phyloP scores from a whole-genome alignment of 495 filamentous ascomycete genomes.

The Neurospora hispaniola region DNA sequence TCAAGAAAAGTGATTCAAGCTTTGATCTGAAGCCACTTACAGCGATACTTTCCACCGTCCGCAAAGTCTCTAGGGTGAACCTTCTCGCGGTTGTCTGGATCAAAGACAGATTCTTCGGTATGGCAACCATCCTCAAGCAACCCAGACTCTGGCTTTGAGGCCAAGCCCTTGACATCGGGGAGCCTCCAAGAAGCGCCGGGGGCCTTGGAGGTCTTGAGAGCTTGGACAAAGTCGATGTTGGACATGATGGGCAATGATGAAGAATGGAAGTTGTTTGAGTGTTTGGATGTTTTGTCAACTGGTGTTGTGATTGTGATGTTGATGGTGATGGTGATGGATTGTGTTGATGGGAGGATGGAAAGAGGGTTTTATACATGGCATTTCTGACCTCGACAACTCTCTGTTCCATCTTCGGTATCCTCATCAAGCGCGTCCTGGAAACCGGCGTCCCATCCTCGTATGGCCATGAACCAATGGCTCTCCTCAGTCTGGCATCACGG shows the following conservation, averaged over 20 bases:
- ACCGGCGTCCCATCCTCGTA: not conserved
- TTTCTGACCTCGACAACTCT: not conserved
- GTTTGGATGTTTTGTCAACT: not conserved
- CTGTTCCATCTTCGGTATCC: too few species aligned
- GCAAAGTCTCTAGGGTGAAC: not conserved
- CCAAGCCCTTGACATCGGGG: not conserved
- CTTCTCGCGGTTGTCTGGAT: not conserved
- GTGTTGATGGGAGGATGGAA: not conserved
- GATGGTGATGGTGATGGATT: not conserved
- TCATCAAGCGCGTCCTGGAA: too few species aligned
- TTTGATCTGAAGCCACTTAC: not conserved
- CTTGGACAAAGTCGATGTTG: not conserved
- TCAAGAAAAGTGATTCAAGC: not conserved
- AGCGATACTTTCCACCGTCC: not conserved
- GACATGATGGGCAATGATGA: not conserved
- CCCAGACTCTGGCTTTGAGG: not conserved
- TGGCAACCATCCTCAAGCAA: not conserved
- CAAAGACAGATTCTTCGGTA: not conserved
- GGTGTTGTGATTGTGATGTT: not conserved
- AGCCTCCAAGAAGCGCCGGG: not conserved
- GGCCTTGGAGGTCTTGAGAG: not conserved
- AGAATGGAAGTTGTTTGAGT: not conserved
- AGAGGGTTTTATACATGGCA: not conserved
- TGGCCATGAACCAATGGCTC: not conserved
- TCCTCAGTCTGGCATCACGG: not conserved